Conservation (phyloP, 2,329 filamentous ascomycete species). For the Mariannaea sp. region DNA sequence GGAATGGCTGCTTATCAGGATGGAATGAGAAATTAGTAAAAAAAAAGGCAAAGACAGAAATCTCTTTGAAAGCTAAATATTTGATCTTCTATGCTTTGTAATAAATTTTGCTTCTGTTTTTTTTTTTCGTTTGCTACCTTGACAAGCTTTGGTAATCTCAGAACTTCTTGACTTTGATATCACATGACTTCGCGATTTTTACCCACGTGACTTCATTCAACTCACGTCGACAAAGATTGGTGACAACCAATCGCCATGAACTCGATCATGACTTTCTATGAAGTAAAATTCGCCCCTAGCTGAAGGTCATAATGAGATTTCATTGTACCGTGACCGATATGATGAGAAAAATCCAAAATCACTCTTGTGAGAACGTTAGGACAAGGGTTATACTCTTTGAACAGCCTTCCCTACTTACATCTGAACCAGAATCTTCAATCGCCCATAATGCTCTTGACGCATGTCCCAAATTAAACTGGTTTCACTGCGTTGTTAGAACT, state of each 20-base stretch:
- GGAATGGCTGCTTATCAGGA: not conserved
- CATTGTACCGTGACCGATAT: not conserved
- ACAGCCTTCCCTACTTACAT: not conserved
- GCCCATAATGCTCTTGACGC: not conserved
- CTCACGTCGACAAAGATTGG: not conserved
- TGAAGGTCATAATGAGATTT: not conserved
- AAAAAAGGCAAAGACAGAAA: not conserved
- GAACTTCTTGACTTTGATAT: constrained; percentile 5
- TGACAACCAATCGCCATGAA: not conserved
- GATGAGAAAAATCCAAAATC: not conserved
- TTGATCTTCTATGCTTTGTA: constrained; percentile 4
- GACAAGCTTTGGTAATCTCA: not conserved
- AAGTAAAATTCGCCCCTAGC: not conserved
- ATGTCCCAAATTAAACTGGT: too few relatives aligned
- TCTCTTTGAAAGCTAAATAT: not conserved
- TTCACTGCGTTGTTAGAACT: too few relatives aligned
- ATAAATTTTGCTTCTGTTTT: not conserved
- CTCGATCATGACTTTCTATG: not conserved
- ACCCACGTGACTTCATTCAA: constrained; percentile 5
- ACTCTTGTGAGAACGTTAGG: too few relatives aligned
- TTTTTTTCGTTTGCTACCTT: not conserved
- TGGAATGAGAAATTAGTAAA: not conserved
- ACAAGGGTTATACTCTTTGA: too few relatives aligned
- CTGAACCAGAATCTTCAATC: not conserved
- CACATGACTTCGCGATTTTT: not conserved